phyloP scores from a whole-genome alignment of 140 eudicot species.

The Ambrosia hybrid region DNA sequence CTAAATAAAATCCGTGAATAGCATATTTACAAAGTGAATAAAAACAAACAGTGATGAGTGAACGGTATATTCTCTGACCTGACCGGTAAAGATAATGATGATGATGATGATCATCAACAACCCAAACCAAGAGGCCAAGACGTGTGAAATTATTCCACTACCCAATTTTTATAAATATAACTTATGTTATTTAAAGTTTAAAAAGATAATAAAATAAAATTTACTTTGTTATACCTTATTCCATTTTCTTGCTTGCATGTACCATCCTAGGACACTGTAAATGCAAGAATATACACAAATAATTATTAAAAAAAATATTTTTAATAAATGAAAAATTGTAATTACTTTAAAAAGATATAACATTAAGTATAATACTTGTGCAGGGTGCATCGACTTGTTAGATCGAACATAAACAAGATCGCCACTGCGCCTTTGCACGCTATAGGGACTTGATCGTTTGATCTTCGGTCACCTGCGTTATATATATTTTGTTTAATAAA shows the following conservation, averaged over 20 bases:
- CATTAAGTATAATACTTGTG: conserved; percentile 46
- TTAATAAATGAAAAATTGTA: too few species aligned
- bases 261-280: conserved; percentile 88
- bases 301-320: not conserved
- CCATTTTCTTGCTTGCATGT: conserved; percentile 87
- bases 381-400: conserved; percentile 77
- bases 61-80: too few species aligned
- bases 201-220: too few species aligned
- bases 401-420: conserved; percentile 90
- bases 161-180: not conserved
- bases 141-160: conserved; percentile 19
- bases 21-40: too few species aligned
- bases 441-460: conserved; percentile 72
- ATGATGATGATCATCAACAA: conserved; percentile 27
- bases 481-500: not conserved
- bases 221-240: conserved; percentile 60
- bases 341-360: not conserved
- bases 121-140: conserved; percentile 11
- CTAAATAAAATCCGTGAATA: too few species aligned
- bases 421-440: conserved; percentile 97
- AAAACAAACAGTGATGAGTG: too few species aligned
- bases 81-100: not conserved
- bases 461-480: conserved; percentile 52
- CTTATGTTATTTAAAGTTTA: not conserved
- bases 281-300: conserved; percentile 8